Percentiles rank a stretch among this genome's conserved stretches.
phyloP scores from a whole-genome alignment of 2,329 filamentous ascomycete species.

The Meredithiella fracta region DNA sequence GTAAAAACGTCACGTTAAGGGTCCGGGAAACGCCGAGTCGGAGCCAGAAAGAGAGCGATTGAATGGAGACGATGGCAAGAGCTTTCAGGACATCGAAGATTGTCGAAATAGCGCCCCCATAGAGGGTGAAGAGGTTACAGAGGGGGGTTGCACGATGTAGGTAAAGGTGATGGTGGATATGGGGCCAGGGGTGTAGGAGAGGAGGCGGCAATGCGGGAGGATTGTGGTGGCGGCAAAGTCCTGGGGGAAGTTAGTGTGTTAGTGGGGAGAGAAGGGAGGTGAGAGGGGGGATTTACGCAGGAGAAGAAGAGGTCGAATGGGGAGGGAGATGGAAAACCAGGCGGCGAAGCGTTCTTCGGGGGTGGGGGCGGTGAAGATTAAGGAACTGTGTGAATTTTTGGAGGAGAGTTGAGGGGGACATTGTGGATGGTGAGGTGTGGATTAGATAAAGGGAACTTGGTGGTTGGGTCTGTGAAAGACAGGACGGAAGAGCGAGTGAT shows the following conservation, averaged over 20 bases:
- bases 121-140: conserved; percentile 40
- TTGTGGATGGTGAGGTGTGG: not conserved
- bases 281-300: not conserved
- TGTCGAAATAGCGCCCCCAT: conserved; percentile 47
- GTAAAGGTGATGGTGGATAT: conserved; percentile 28
- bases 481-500: too few relatives aligned
- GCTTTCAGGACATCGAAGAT: conserved; percentile 53
- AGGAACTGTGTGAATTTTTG: not conserved
- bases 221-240: conserved; percentile 31
- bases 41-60: conserved; percentile 39
- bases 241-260: conserved; percentile 19
- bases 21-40: conserved; percentile 48
- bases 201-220: conserved; percentile 26
- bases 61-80: conserved; percentile 37
- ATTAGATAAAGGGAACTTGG: too few relatives aligned
- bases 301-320: not conserved
- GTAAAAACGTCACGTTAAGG: conserved; percentile 50
- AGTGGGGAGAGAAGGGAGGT: not conserved
- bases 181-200: conserved; percentile 22
- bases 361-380: conserved; percentile 5
- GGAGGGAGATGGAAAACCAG: conserved; percentile 2
- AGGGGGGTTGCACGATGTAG: conserved; percentile 34
- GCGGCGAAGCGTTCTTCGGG: conserved; percentile 10
- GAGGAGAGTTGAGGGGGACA: not conserved
- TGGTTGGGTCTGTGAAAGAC: too few relatives aligned